Evolutionary conservation across 495 filamentous ascomycete genomes (phyloP).

Genomic region (Lasiosphaeria ovina): DNA sequence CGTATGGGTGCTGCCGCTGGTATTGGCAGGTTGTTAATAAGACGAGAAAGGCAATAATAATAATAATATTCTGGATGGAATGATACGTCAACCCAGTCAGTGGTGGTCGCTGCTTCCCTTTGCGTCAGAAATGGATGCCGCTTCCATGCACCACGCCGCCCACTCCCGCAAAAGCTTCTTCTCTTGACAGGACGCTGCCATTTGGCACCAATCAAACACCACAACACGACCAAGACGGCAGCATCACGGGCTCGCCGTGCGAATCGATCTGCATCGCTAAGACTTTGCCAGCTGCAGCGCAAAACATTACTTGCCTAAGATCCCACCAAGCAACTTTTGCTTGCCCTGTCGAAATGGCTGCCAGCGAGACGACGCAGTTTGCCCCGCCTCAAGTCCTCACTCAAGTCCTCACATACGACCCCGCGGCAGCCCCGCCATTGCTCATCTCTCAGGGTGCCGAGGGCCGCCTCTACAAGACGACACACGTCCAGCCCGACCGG

Average conservation of each 20-base stretch:
- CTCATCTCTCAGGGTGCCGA: conserved; percentile 92
- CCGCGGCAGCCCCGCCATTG: conserved; percentile 52
- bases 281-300: no score
- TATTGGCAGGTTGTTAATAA: background rate
- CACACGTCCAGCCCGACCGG: conserved; percentile 65
- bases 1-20: background rate
- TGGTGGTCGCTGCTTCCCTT: background rate
- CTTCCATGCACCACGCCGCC: background rate
- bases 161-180: background rate
- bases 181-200: conserved; percentile 2
- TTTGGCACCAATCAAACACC: conserved; percentile 6
- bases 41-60: no score
- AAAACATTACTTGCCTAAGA: no score
- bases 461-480: conserved; percentile 86
- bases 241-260: background rate
- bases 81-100: no score
- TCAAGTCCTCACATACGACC: conserved; percentile 55
- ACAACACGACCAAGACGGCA: background rate
- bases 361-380: conserved; percentile 24
- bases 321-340: background rate
- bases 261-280: background rate
- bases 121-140: background rate
- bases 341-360: conserved; percentile 9
- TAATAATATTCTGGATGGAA: no score
- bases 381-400: conserved; percentile 63